phyloP scores from a whole-genome alignment of 805 yeast genomes.

The Tetrapisispora nanseiensis region DNA sequence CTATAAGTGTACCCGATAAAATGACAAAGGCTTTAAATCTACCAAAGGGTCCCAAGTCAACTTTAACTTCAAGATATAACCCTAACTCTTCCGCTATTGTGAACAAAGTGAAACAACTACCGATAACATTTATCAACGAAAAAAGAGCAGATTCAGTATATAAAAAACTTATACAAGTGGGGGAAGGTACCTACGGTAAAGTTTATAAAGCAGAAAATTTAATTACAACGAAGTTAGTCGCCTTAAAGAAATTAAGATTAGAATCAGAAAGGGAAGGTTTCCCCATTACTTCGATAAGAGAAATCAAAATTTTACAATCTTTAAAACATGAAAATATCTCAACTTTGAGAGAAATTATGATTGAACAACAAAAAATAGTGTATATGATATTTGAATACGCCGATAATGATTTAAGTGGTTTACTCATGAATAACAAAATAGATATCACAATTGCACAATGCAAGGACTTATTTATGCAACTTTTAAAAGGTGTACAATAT shows the following conservation, averaged over 20 bases:
- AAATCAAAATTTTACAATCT: constrained; percentile 69
- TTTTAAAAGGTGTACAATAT: constrained; percentile 59
- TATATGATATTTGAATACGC: constrained; percentile 90
- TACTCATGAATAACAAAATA: constrained; percentile 67
- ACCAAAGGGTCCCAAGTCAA: constrained; percentile 21
- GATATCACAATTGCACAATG: constrained; percentile 51
- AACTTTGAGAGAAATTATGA: constrained; percentile 81
- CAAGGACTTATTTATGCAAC: constrained; percentile 55
- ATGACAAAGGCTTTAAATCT: constrained; percentile 5
- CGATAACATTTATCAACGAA: constrained; percentile 6
- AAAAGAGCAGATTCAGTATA: constrained; percentile 32
- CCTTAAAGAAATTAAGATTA: constrained; percentile 72
- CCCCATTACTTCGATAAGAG: constrained; percentile 92
- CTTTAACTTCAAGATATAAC: constrained; percentile 6
- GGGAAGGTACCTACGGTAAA: constrained; percentile 95
- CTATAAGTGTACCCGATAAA: background rate
- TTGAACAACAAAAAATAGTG: constrained; percentile 51
- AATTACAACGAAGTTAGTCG: constrained; percentile 64
- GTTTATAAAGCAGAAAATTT: constrained; percentile 50
- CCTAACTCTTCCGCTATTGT: background rate
- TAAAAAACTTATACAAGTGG: constrained; percentile 76
- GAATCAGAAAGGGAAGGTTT: constrained; percentile 90
- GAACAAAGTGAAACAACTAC: background rate
- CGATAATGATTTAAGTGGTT: constrained; percentile 87
- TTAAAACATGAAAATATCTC: constrained; percentile 77